These are phyloP conservation scores for Phytophthora vignae DNA, from an alignment of 352 stramenopile species.

Conservation along the genomic window DNA sequence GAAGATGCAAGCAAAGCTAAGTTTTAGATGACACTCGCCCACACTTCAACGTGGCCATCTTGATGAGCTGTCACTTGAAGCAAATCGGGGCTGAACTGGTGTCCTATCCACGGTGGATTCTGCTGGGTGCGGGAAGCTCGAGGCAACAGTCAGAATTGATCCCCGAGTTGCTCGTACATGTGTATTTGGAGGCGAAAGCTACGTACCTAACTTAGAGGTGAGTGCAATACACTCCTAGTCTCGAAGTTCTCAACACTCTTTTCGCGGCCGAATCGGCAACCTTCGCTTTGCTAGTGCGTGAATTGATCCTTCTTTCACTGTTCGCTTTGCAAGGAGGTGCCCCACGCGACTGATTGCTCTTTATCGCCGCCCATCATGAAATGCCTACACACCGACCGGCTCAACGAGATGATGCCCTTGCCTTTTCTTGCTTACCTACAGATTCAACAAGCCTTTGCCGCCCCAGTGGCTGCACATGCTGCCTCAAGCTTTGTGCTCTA, in stretches of 20 bases:
- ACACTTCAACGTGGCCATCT: background rate
- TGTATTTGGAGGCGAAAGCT: too few relatives aligned
- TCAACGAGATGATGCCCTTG: background rate
- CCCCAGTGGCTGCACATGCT: background rate
- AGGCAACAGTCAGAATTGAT: too few relatives aligned
- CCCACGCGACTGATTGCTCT: background rate
- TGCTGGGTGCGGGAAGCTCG: background rate
- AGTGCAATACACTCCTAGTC: too few relatives aligned
- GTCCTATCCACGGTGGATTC: background rate
- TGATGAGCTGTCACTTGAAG: constrained; percentile 4
- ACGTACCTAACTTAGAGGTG: too few relatives aligned
- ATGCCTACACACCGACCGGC: background rate
- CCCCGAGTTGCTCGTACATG: too few relatives aligned
- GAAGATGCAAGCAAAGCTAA: background rate
- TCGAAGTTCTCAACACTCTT: too few relatives aligned
- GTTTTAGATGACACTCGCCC: background rate
- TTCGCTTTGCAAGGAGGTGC: background rate
- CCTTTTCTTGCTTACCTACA: background rate
- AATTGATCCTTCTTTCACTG: background rate
- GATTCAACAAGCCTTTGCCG: background rate
- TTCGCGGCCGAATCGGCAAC: background rate
- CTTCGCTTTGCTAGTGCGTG: background rate
- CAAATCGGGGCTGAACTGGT: background rate
- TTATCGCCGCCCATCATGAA: background rate
- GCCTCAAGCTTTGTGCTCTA: background rate